Conservation (phyloP, 2,329 filamentous ascomycete genomes). For the Fusarium metavorans region DNA sequence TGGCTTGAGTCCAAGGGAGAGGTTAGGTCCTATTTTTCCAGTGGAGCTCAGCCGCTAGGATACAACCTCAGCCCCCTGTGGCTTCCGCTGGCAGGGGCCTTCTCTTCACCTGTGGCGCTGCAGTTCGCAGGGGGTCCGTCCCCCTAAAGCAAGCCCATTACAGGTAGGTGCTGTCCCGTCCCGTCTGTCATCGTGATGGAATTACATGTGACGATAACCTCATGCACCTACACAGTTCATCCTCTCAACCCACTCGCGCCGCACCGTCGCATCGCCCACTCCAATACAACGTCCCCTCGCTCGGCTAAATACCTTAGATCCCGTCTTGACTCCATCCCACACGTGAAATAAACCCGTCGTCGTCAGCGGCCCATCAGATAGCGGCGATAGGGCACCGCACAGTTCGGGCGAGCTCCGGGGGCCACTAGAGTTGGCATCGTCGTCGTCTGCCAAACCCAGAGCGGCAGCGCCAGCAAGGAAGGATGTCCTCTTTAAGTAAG, state of each 20-base stretch:
- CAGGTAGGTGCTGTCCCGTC: not conserved
- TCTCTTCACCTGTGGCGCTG: slow-evolving; percentile 16
- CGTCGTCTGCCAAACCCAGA: slow-evolving; percentile 23
- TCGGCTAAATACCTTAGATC: not conserved
- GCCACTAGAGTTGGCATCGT: slow-evolving; percentile 39
- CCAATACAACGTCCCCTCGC: not conserved
- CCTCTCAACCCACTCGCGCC: not conserved
- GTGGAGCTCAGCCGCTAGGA: not conserved
- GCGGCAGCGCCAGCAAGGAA: slow-evolving; percentile 11
- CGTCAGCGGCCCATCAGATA: slow-evolving; percentile 3
- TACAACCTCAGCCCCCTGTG: slow-evolving; percentile 25
- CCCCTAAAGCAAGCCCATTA: not conserved
- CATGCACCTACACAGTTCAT: slow-evolving; percentile 2
- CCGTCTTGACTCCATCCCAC: not conserved
- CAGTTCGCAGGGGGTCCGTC: not conserved
- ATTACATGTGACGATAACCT: slow-evolving; percentile 31
- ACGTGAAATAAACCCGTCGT: slow-evolving; percentile 4
- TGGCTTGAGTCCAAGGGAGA: slow-evolving; percentile 1
- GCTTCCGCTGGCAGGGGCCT: not conserved
- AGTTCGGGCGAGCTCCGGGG: slow-evolving; percentile 21
- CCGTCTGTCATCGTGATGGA: slow-evolving; percentile 6
- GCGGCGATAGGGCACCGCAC: slow-evolving; percentile 33
- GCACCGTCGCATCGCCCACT: slow-evolving; percentile 3
- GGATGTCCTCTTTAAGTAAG: slow-evolving; percentile 50
- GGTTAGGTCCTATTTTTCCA: not conserved